Evolutionary conservation across 2,329 filamentous ascomycete genomes (phyloP), one percentile per base, ranked within the genome.

Genomic region (Penicillium sp.): DNA sequence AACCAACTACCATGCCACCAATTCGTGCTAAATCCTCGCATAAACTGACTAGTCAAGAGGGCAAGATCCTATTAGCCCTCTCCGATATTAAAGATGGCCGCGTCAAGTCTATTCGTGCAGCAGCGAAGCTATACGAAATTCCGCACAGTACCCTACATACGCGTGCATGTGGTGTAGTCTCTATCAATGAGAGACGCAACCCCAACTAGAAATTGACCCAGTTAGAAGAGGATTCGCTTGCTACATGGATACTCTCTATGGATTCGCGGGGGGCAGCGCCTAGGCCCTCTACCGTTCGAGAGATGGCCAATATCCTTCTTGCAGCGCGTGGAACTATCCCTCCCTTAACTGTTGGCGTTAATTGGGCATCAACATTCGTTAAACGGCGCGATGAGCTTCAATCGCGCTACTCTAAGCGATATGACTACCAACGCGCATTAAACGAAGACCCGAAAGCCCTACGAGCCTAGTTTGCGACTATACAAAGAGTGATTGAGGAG

Each of bases 21-120:
- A 32, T 32, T 32, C 41, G 46, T 40, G 18, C 12, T 33, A 26
- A 32, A 48, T 39, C 18, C 4, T 12, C 7, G n/a, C 46, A 34
- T 18, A 32, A 47, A 47, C 24, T 6, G n/a, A 25, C 45, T 11
- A 39, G 34, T 18, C 47, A 39, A 13, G 44, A 50, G 40, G 36
- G 44, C 34, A 44, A 25, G 44, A 36, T 45, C 36, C 27, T 47
- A 40, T 44, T 50, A 38, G 44, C 47, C 29, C 39, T 50, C 29
- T 5, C 27, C 26, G 35, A 40, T 47, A 41, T 50, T 29, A 29
- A 46, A 41, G 40, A 37, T 37, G 12, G 35, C 35, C 35, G 35
- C 6, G n/a, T 37, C n/a, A 13, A 9, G 6, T 37, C 39, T 35
- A n/a, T 43, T 8, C 43, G 36, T 28, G 43, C 34, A 12, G 29